A percentile compares a stretch with the other conserved stretches of the same genome.
Evolutionary conservation across 83 land plant genomes (phyloP).

Genomic region (Larix sibirica): DNA sequence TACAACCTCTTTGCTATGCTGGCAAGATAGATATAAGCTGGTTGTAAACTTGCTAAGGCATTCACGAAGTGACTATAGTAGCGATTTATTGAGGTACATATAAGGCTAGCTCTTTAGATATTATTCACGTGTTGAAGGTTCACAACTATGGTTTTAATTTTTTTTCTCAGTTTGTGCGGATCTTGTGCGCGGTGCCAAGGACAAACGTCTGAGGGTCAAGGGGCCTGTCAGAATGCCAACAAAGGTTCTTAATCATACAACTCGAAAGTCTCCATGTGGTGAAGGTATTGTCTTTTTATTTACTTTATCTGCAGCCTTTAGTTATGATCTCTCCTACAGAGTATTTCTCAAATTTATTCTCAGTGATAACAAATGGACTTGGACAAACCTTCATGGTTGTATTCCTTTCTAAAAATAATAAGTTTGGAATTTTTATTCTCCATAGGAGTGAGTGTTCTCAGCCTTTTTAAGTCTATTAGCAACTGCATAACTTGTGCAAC

Average conservation of each 20-base stretch:
- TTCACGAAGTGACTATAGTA: neutral
- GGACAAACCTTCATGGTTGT: neutral
- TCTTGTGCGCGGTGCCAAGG: slow-evolving; percentile 91
- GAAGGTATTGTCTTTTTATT: slow-evolving; percentile 54
- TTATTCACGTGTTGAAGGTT: neutral
- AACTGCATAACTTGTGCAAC: neutral
- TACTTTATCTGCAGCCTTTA: too few relatives aligned
- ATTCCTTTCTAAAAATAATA: neutral
- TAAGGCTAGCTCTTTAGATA: neutral
- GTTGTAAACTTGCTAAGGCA: neutral
- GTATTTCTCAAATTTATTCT: too few relatives aligned
- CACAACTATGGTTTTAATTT: neutral
- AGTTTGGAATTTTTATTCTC: neutral
- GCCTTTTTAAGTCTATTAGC: neutral
- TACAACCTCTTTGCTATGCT: neutral
- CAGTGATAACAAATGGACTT: neutral
- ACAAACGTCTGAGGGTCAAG: slow-evolving; percentile 79
- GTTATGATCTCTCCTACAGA: too few relatives aligned
- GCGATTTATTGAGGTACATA: neutral
- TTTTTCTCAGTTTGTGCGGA: slow-evolving; percentile 73
- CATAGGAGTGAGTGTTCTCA: neutral
- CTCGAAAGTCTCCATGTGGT: slow-evolving; percentile 94
- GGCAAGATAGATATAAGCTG: neutral
- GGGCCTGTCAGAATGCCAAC: slow-evolving; percentile 96
- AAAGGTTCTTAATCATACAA: slow-evolving; percentile 82